Conservation (phyloP, 108 stramenopile species). For the Skeletonema grethae region DNA sequence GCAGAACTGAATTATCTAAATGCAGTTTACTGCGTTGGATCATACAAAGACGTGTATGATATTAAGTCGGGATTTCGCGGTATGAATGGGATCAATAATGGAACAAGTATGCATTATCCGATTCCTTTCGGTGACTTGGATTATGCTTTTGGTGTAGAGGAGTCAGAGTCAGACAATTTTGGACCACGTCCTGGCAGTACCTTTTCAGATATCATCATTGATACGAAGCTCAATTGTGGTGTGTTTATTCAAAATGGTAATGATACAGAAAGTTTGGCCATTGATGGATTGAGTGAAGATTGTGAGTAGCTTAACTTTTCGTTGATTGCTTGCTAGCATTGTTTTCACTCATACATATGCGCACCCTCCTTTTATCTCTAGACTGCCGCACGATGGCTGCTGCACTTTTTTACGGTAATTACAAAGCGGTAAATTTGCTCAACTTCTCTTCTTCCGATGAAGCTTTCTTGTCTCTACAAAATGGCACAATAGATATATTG, state of each 20-base stretch:
- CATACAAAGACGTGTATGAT: constrained; percentile 50
- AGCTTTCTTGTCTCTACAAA: constrained; percentile 38
- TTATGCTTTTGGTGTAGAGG: not conserved
- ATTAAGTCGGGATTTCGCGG: constrained; percentile 23
- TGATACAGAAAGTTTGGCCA: constrained; percentile 1
- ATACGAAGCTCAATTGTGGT: constrained; percentile 55
- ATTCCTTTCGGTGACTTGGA: constrained; percentile 49
- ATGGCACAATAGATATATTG: constrained; percentile 54
- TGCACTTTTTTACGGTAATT: constrained; percentile 50
- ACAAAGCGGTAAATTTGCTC: constrained; percentile 23
- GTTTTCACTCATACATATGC: not conserved
- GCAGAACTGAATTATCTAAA: constrained; percentile 33
- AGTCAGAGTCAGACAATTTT: not conserved
- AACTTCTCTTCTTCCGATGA: constrained; percentile 35
- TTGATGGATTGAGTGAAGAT: constrained; percentile 54
- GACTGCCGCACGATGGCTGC: constrained; percentile 53
- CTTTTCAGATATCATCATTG: constrained; percentile 22
- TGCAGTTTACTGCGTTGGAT: constrained; percentile 54
- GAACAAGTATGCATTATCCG: constrained; percentile 50
- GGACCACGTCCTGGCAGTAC: constrained; percentile 10
- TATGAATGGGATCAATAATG: constrained; percentile 54
- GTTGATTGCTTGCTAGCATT: not conserved
- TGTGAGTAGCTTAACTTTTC: constrained; percentile 7
- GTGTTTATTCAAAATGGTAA: constrained; percentile 21
- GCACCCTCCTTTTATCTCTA: not conserved